Conservation (phyloP, 176 grass and related monocot genomes). For the Eragrostis nindensis region DNA sequence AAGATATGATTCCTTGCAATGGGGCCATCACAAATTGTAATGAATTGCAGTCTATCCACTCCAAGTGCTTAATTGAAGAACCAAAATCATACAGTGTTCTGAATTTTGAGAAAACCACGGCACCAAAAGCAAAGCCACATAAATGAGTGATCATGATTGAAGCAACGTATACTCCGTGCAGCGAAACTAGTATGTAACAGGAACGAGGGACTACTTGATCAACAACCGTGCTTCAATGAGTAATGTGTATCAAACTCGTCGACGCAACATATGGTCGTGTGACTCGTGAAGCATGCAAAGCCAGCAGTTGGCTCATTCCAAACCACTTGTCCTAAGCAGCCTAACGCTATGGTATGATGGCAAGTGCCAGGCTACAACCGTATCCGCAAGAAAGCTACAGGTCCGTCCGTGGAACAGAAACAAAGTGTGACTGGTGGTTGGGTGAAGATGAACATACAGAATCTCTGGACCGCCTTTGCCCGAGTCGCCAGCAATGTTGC, state of each 20-base stretch:
- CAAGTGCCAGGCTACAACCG: neutral
- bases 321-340: neutral
- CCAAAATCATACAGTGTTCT: neutral
- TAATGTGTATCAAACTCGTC: neutral
- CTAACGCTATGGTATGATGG: neutral
- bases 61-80: slow-evolving; percentile 22
- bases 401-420: neutral
- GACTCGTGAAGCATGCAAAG: neutral
- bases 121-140: neutral
- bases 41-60: neutral
- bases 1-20: slow-evolving; percentile 18
- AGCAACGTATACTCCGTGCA: neutral
- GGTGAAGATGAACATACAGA: slow-evolving; percentile 56
- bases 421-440: neutral
- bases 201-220: neutral
- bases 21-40: neutral
- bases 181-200: neutral
- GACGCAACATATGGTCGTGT: neutral
- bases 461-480: slow-evolving; percentile 61
- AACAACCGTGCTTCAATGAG: neutral
- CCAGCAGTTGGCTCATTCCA: neutral
- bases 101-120: neutral
- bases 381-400: neutral
- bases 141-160: neutral
- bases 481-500: slow-evolving; percentile 46